These are phyloP conservation scores for Pythium myriotylum DNA, from an alignment of 352 stramenopile genomes.

Conservation along the genomic window DNA sequence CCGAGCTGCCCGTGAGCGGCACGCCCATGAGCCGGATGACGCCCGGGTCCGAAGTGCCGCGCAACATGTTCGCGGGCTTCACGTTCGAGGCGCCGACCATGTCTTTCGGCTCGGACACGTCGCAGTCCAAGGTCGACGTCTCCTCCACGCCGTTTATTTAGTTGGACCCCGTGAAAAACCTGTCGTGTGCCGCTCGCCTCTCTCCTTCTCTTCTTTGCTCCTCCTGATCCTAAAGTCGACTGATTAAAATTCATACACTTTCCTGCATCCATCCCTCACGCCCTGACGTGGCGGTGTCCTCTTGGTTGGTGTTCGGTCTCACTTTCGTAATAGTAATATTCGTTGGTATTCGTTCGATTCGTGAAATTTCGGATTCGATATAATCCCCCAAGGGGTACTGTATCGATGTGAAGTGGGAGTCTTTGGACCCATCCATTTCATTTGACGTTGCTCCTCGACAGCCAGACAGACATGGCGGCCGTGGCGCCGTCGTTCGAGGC, in stretches of 20 bases:
- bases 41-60: slow-evolving; percentile 56
- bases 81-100: slow-evolving; percentile 85
- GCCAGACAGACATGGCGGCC: slow-evolving; percentile 46
- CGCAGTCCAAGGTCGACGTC: slow-evolving; percentile 86
- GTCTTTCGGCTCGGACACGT: slow-evolving; percentile 86
- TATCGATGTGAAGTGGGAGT: background rate
- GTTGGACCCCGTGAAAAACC: slow-evolving; percentile 23
- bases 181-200: slow-evolving; percentile 7
- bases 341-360: background rate
- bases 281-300: background rate
- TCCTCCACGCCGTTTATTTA: slow-evolving; percentile 89
- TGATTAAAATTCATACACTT: slow-evolving; percentile 15
- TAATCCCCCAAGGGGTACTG: background rate
- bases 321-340: slow-evolving; percentile 1
- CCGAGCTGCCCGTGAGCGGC: slow-evolving; percentile 79
- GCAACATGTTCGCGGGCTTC: slow-evolving; percentile 88
- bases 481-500: slow-evolving; percentile 47
- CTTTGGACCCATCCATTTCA: slow-evolving; percentile 11
- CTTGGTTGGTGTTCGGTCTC: too few relatives aligned
- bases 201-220: slow-evolving; percentile 2
- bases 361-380: background rate
- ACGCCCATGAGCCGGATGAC: slow-evolving; percentile 79
- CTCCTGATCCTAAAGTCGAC: slow-evolving; percentile 12
- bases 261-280: background rate
- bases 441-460: too few relatives aligned